Percentiles rank a stretch among this genome's conserved stretches.
Evolutionary conservation across 169 alveolate genomes (phyloP).

Genomic region (Babesia divergens): DNA sequence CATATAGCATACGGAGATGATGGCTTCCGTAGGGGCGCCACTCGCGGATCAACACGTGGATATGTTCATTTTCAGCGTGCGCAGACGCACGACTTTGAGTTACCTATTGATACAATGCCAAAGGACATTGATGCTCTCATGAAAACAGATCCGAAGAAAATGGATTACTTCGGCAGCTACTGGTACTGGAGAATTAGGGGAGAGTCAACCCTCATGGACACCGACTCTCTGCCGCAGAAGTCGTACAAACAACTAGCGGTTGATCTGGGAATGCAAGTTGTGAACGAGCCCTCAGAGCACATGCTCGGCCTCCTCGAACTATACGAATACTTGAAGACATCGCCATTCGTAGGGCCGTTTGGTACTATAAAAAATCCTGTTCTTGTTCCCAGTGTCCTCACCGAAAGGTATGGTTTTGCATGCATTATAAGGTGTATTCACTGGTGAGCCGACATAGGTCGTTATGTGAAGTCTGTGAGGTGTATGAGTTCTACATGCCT

Average conservation of each 20-base stretch:
- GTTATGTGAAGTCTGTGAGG: too few relatives aligned
- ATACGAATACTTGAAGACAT: constrained; percentile 83
- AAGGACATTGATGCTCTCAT: constrained; percentile 75
- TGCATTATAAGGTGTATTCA: too few relatives aligned
- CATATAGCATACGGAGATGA: neutral
- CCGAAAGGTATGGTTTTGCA: constrained; percentile 75
- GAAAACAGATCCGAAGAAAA: constrained; percentile 75
- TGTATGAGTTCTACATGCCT: neutral
- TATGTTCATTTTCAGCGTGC: constrained; percentile 80
- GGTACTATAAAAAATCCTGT: constrained; percentile 88
- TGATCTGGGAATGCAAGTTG: constrained; percentile 84
- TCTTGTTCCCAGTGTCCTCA: constrained; percentile 81
- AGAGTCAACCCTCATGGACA: constrained; percentile 76
- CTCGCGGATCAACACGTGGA: constrained; percentile 8
- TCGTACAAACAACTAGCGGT: constrained; percentile 84
- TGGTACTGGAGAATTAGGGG: constrained; percentile 86
- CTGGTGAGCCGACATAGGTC: too few relatives aligned
- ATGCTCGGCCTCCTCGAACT: constrained; percentile 84
- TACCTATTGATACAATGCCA: constrained; percentile 86
- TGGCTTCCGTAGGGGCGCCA: neutral
- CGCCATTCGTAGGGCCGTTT: constrained; percentile 87
- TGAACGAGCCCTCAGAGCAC: constrained; percentile 79
- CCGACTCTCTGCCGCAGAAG: constrained; percentile 75
- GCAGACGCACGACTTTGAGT: constrained; percentile 81
- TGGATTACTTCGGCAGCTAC: constrained; percentile 81